phyloP scores from a whole-genome alignment of 768 basidiomycete species.

The Leccinum broughii region DNA sequence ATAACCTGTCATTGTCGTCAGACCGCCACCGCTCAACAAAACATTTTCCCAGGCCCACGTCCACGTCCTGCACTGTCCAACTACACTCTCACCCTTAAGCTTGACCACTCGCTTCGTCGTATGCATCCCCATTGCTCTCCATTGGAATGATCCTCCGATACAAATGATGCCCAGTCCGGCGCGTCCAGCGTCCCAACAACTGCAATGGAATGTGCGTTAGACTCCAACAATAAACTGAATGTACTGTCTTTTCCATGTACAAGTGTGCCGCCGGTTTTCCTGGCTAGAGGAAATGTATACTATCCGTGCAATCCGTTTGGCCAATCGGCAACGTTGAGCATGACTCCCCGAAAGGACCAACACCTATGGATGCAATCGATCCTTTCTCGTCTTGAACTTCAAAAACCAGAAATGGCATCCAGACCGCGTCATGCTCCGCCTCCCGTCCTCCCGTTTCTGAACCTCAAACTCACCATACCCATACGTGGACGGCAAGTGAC shows the following conservation, averaged over 20 bases:
- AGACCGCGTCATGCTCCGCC: conserved; percentile 56
- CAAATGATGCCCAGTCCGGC: conserved; percentile 71
- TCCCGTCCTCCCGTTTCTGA: conserved; percentile 47
- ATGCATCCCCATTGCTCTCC: conserved; percentile 73
- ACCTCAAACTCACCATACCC: conserved; percentile 61
- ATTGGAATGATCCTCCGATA: conserved; percentile 69
- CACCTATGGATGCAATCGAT: conserved; percentile 42
- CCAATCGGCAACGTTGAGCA: neutral
- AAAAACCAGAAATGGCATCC: conserved; percentile 55
- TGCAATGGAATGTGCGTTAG: conserved; percentile 17
- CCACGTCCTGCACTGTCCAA: conserved; percentile 46
- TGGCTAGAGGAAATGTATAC: conserved; percentile 57
- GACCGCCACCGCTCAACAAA: conserved; percentile 41
- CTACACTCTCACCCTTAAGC: conserved; percentile 32
- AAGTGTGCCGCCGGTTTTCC: conserved; percentile 69
- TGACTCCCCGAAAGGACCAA: neutral
- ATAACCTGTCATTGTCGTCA: conserved; percentile 46
- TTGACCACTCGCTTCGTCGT: conserved; percentile 51
- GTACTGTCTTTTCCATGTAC: conserved; percentile 68
- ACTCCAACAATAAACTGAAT: conserved; percentile 25
- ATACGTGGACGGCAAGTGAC: conserved; percentile 55
- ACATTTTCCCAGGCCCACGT: conserved; percentile 33
- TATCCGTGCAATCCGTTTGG: conserved; percentile 48
- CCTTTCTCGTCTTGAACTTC: conserved; percentile 38
- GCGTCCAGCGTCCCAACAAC: conserved; percentile 73